Base-by-base conservation (phyloP, 345 rosid species). In the Rhodomyrtus tomentosa region DNA sequence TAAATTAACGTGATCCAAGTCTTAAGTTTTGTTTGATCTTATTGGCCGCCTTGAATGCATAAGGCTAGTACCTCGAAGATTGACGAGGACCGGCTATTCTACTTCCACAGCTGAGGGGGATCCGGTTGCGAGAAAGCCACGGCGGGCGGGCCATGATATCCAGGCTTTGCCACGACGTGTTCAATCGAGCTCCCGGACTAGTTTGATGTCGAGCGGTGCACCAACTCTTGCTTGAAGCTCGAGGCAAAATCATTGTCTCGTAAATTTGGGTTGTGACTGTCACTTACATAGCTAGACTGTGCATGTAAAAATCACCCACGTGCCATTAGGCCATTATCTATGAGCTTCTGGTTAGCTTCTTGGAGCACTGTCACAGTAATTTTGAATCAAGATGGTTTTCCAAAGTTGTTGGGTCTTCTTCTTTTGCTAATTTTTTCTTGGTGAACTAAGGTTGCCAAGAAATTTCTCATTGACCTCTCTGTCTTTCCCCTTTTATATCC, bases 71-170 rank as follows among this genome's bases (percentile, higher is more conserved):
- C 98, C 68, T 94, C 98, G 13, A 96, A 96, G 90, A 96, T 93
- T 0, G 94, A 95, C 45, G 96, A 94, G 90, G 98, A 94, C 88
- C 98, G 95, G 90, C 92, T 95, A 12, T 96, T 96, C 90, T 96
- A 94, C 95, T 97, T 97, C 85, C 99, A 95, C 99, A 95, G 86
- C 99, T 94, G 80, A 94, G 98, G 87, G 99, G 99, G 51, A 90
- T 96, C 0, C 0, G 98, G 94, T 89, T 94, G 92, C 2, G 98
- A 97, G 94, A 96, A 90, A 87, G 99, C 98, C 24, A 93, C 95
- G 96, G 98, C 98, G 4, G n/a, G n/a, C n/a, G n/a, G n/a, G 98
- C 98, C 8, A 94, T 94, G 98, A 93, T 96, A 79, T 95, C 98
- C 36, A 96, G 98, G 83, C 95, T 95, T 84, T 96, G 98, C 92